Conservation (phyloP, 2,329 filamentous ascomycete species). For the Fusarium tupiense region DNA sequence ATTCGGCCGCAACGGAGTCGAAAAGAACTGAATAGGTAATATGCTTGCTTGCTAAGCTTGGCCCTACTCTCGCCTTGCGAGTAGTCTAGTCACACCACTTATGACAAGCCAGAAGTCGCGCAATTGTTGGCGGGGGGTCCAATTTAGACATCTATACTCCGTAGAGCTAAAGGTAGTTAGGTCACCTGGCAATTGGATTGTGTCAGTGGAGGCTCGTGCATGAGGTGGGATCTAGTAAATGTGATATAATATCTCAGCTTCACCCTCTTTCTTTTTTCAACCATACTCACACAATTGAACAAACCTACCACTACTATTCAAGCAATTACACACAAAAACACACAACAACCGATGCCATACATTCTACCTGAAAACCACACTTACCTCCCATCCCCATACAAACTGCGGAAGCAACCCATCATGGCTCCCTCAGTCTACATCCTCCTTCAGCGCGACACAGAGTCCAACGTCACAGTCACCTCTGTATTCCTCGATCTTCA, state of each 20-base stretch:
- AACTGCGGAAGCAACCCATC: slow-evolving; percentile 13
- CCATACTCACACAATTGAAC: background rate
- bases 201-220: slow-evolving; percentile 24
- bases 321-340: background rate
- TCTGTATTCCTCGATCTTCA: slow-evolving; percentile 48
- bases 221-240: slow-evolving; percentile 26
- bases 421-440: slow-evolving; percentile 47
- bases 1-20: background rate
- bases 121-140: slow-evolving; percentile 20
- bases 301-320: background rate
- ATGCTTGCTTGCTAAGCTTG: background rate
- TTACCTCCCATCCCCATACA: slow-evolving; percentile 21
- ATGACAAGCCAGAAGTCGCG: slow-evolving; percentile 30
- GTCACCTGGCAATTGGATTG: slow-evolving; percentile 30
- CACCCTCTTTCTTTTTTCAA: slow-evolving; percentile 5
- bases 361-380: background rate
- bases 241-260: slow-evolving; percentile 39
- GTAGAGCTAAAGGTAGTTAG: background rate
- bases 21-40: background rate
- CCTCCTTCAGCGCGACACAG: slow-evolving; percentile 46
- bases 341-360: slow-evolving; percentile 12
- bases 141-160: background rate
- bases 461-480: slow-evolving; percentile 40
- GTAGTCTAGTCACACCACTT: slow-evolving; percentile 37
- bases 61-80: background rate